Percentiles rank a stretch among this genome's conserved stretches.
Conservation (phyloP, 2,329 filamentous ascomycete species). For the Scopulariopsis brevicaulis region DNA sequence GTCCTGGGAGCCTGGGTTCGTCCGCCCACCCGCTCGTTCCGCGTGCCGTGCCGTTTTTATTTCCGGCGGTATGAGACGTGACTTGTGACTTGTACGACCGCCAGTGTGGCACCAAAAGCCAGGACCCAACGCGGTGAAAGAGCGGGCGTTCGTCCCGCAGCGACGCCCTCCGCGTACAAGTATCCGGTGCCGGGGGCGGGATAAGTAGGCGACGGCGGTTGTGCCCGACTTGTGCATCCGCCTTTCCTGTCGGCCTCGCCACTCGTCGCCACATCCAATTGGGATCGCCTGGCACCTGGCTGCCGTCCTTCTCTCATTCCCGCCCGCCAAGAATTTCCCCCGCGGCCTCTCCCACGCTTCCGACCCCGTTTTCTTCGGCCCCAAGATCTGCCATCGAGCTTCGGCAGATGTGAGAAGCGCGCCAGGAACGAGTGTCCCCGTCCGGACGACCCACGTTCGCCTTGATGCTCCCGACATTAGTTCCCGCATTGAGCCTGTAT, state of each 20-base stretch:
- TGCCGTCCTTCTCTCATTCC: neutral
- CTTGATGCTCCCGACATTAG: slow-evolving; percentile 1
- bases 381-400: neutral
- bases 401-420: neutral
- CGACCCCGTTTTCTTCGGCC: neutral
- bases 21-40: too few relatives aligned
- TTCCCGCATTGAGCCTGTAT: slow-evolving; percentile 3
- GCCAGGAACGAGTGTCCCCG: neutral
- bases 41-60: too few relatives aligned
- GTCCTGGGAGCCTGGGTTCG: too few relatives aligned
- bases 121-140: neutral
- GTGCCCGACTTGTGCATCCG: neutral
- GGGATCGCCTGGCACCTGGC: neutral
- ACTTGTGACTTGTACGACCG: neutral
- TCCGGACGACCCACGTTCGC: neutral
- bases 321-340: neutral
- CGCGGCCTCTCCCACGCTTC: neutral
- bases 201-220: neutral
- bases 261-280: neutral
- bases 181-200: neutral
- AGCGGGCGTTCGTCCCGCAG: neutral
- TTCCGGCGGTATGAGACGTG: neutral
- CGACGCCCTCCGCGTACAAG: neutral
- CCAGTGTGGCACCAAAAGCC: neutral
- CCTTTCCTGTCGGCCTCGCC: neutral